Evolutionary conservation across 225 moss, liverwort and hornwort genomes (phyloP).

Genomic region (Physcomitrellopsis africana): DNA sequence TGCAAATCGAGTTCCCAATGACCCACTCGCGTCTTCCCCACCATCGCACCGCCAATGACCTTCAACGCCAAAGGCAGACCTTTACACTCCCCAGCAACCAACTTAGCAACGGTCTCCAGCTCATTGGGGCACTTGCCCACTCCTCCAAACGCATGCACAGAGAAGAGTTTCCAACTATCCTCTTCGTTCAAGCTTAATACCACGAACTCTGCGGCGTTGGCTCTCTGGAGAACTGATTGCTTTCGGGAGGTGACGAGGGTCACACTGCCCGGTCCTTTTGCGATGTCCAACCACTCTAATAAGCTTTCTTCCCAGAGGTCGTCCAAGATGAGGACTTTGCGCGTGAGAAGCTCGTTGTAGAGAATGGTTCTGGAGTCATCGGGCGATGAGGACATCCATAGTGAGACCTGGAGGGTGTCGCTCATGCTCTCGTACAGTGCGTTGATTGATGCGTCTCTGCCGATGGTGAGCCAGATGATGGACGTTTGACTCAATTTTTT

Average conservation of each 20-base stretch:
- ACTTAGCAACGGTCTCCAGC: background rate
- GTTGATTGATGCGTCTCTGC: background rate
- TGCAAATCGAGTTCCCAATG: constrained; percentile 14
- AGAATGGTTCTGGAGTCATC: constrained; percentile 2
- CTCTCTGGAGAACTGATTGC: background rate
- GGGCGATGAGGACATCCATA: background rate
- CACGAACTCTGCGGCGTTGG: background rate
- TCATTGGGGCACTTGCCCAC: background rate
- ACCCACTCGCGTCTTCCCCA: background rate
- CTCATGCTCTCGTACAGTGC: background rate
- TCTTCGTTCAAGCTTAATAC: background rate
- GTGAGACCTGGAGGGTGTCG: background rate
- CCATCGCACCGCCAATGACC: background rate
- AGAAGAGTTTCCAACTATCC: constrained; percentile 35
- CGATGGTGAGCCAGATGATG: constrained; percentile 11
- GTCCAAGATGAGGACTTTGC: constrained; percentile 12
- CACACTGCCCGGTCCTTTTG: constrained; percentile 20
- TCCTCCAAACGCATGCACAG: constrained; percentile 19
- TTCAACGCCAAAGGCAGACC: constrained; percentile 41
- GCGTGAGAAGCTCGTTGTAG: background rate
- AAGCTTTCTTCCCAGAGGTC: constrained; percentile 19
- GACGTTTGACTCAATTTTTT: too few relatives aligned
- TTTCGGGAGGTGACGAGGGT: constrained; percentile 18
- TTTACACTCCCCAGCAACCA: constrained; percentile 31
- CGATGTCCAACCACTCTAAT: constrained; percentile 21